phyloP scores from a whole-genome alignment of 345 rosid species.

The Isatis tinctoria region DNA sequence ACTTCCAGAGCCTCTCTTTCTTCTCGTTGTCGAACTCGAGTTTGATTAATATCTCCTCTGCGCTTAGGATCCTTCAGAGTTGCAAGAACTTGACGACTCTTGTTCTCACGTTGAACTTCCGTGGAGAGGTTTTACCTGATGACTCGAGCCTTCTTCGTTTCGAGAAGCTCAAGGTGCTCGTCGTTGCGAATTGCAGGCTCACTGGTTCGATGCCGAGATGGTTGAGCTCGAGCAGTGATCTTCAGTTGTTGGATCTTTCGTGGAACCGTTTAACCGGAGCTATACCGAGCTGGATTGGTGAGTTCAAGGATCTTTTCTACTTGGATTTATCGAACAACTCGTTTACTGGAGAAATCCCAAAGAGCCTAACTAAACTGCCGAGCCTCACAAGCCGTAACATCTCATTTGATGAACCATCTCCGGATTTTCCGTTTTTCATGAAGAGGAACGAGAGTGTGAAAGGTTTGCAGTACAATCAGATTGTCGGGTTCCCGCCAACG shows the following conservation, averaged over 20 bases:
- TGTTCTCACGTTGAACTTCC: constrained; percentile 66
- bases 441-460: constrained; percentile 46
- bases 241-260: constrained; percentile 81
- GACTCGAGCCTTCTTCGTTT: constrained; percentile 40
- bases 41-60: constrained; percentile 48
- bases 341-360: constrained; percentile 54
- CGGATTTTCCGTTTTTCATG: constrained; percentile 57
- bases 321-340: constrained; percentile 67
- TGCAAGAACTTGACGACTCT: constrained; percentile 61
- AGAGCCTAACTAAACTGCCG: constrained; percentile 40
- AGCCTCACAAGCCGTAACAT: constrained; percentile 41
- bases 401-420: constrained; percentile 51
- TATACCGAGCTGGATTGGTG: constrained; percentile 58
- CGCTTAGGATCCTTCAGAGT: constrained; percentile 52
- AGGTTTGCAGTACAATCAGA: constrained; percentile 59
- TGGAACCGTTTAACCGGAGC: constrained; percentile 57
- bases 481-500: constrained; percentile 47
- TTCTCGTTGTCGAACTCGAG: constrained; percentile 64
- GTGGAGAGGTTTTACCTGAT: constrained; percentile 51
- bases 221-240: constrained; percentile 46
- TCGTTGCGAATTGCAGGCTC: constrained; percentile 58
- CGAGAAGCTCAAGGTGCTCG: constrained; percentile 57
- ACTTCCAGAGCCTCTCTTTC: constrained; percentile 52
- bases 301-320: constrained; percentile 48
- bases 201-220: constrained; percentile 60